phyloP scores from a whole-genome alignment of 2,329 filamentous ascomycete species.

The Xylariaceae sp. region DNA sequence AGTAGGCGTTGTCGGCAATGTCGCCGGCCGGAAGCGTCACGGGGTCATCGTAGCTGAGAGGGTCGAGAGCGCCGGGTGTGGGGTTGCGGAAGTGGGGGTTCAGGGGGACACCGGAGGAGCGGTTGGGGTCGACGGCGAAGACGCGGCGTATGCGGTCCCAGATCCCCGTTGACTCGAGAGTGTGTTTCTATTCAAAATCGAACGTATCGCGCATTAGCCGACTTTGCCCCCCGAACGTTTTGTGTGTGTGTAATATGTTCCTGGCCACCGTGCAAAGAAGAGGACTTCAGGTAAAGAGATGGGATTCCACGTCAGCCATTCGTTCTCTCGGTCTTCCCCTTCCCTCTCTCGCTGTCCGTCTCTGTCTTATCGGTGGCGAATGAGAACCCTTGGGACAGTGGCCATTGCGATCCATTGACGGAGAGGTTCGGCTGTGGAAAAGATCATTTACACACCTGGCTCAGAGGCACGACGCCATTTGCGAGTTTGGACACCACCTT shows the following conservation, averaged over 20 bases:
- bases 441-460: slow-evolving; percentile 45
- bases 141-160: slow-evolving; percentile 78
- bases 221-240: not conserved
- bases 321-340: not conserved
- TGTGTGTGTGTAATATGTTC: not conserved
- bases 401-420: slow-evolving; percentile 5
- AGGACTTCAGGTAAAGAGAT: not conserved
- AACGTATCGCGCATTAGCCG: slow-evolving; percentile 14
- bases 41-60: slow-evolving; percentile 70
- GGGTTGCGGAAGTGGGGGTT: slow-evolving; percentile 92
- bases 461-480: slow-evolving; percentile 50
- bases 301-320: not conserved
- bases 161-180: slow-evolving; percentile 79
- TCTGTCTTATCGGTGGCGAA: not conserved
- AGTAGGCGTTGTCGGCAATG: slow-evolving; percentile 89
- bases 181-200: slow-evolving; percentile 71
- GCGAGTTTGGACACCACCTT: slow-evolving; percentile 54
- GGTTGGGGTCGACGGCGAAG: slow-evolving; percentile 76
- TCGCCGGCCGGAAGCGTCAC: slow-evolving; percentile 80
- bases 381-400: not conserved
- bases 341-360: not conserved
- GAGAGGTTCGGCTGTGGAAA: not conserved
- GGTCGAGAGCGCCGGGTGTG: slow-evolving; percentile 67
- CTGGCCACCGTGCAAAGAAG: not conserved
- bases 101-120: slow-evolving; percentile 85